Conservation (phyloP, 352 stramenopile species). For the Globisporangium alternatum region DNA sequence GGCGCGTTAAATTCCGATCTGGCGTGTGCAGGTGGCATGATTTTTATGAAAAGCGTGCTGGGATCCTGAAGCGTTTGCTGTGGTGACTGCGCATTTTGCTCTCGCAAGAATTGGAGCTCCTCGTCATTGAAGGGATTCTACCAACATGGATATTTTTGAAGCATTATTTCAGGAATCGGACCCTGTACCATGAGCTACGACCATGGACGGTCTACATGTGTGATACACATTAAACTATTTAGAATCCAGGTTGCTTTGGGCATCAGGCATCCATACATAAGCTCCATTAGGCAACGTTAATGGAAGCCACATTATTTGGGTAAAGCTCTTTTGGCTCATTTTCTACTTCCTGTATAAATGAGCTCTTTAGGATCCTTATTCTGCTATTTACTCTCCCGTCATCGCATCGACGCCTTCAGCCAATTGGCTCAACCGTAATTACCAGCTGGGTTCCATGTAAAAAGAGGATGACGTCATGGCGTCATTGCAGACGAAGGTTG, state of each 20-base stretch:
- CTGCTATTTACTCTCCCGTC: slow-evolving; percentile 1
- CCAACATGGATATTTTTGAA: too few species aligned
- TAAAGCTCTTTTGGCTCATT: too few species aligned
- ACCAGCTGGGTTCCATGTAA: slow-evolving; percentile 11
- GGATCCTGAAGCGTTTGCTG: neutral
- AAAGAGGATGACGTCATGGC: slow-evolving; percentile 17
- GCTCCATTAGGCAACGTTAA: too few species aligned
- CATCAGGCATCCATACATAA: too few species aligned
- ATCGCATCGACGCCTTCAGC: neutral
- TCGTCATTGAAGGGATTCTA: neutral
- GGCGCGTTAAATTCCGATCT: slow-evolving; percentile 16
- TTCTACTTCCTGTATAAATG: too few species aligned
- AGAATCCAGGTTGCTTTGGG: too few species aligned
- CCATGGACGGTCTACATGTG: too few species aligned
- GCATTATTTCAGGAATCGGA: too few species aligned
- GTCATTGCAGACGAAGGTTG: slow-evolving; percentile 4
- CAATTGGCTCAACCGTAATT: slow-evolving; percentile 14
- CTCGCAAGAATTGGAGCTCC: neutral
- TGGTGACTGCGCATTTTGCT: slow-evolving; percentile 5
- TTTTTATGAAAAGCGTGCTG: neutral
- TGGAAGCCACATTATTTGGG: too few species aligned
- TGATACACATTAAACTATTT: too few species aligned
- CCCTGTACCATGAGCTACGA: too few species aligned
- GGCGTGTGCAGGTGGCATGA: neutral
- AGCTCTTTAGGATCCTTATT: neutral